Evolutionary conservation across 2,329 filamentous ascomycete genomes (phyloP), one percentile per base, ranked within the genome.

Genomic region (Talaromyces funiculosus): DNA sequence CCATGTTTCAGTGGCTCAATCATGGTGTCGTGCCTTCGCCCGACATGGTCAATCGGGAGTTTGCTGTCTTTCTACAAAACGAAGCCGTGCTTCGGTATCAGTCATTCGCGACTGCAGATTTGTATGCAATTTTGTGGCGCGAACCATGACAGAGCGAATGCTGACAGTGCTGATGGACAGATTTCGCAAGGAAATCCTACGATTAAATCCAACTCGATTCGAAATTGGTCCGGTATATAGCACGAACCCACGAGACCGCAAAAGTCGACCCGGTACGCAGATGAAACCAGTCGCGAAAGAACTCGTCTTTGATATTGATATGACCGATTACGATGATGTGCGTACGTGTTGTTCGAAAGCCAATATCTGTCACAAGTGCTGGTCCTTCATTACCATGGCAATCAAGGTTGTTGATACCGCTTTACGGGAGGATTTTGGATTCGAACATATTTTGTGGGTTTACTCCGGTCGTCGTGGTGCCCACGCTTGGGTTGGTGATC

Each of bases 171-270:
- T 24, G 8, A 12, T 31, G 18, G 3, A n/a, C 51, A 90, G 88
- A 1, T 84, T 99, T 43, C 90, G 92, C 37, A 97, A 96, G 75
- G 92, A 97, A 67, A 90, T 97, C 59, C 81, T 99, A 4, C 86
- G 87, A 47, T 84, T 93, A 66, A 90, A 95, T 70, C 94, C 94
- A 3, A 90, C 90, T 1, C 91, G 94, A 75, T 97, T 99, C 79
- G 94, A 99, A 80, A 97, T 99, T 68, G 94, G 94, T 0, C 94
- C 94, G n/a, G 89, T 97, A 53, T 99, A 99, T 78, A 91, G 84
- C 57, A 89, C 92, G 51, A 97, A 97, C 73, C 94, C 94, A 0
- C 88, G 92, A 67, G 94, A 99, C 69, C 87, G 93, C 69, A 99
- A 97, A 78, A 88, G 88, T 0, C 77, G 97, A 35, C 86, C 88